phyloP scores from a whole-genome alignment of 371 early-diverging fungal genomes.

The Syncephalastrum monosporum region DNA sequence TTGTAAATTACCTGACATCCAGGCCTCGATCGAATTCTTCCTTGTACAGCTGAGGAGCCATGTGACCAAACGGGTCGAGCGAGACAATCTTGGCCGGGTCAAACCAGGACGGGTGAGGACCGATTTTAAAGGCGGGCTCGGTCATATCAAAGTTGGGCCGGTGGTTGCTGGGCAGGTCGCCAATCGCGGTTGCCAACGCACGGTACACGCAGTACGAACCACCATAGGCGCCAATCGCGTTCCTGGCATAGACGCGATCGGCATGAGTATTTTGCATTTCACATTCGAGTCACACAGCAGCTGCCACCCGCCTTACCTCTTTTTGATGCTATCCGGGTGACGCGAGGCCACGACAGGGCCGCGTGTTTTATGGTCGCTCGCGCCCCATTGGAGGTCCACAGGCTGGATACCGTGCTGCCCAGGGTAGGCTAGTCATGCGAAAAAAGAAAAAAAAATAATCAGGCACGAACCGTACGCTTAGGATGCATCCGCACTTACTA shows the following conservation, averaged over 20 bases:
- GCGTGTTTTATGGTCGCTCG: constrained; percentile 66
- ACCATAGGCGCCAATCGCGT: constrained; percentile 94
- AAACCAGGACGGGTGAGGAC: constrained; percentile 84
- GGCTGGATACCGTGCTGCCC: constrained; percentile 87
- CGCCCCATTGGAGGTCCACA: constrained; percentile 84
- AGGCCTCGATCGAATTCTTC: constrained; percentile 69
- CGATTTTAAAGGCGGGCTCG: constrained; percentile 82
- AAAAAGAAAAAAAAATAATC: background rate
- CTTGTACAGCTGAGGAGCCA: constrained; percentile 62
- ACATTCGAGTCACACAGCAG: background rate
- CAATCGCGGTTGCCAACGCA: constrained; percentile 90
- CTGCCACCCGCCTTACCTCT: constrained; percentile 49
- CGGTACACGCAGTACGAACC: constrained; percentile 94
- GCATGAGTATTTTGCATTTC: background rate
- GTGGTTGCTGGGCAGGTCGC: constrained; percentile 82
- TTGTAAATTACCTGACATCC: constrained; percentile 67
- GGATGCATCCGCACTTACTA: constrained; percentile 24
- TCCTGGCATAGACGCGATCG: constrained; percentile 36
- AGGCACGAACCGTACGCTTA: too few relatives aligned
- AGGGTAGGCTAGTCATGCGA: constrained; percentile 65
- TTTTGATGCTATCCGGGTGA: constrained; percentile 72
- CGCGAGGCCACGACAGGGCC: constrained; percentile 91
- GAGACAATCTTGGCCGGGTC: constrained; percentile 93
- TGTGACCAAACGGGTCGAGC: constrained; percentile 92
- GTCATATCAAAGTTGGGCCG: constrained; percentile 89